Evolutionary conservation across 306 rosid species (phyloP), one percentile per base, ranked within the genome.

Genomic region (Rosa multiflora): DNA sequence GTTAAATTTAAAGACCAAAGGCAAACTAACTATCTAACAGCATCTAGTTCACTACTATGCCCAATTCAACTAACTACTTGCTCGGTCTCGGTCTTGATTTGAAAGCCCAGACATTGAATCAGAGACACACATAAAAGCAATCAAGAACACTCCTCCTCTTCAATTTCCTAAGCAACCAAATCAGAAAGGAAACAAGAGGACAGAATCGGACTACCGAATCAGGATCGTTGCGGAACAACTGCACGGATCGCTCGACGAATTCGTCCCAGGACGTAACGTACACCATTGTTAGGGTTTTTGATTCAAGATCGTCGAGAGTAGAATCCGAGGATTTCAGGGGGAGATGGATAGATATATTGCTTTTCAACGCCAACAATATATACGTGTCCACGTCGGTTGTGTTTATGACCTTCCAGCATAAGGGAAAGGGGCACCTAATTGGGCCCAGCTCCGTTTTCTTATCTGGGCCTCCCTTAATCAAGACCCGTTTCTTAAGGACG

Each of bases 221-320:
- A 55, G 97, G 98, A 86, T 89, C 91, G 67, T 92, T 92, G 42
- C 97, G 97, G 88, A 91, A 93, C 81, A 93, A n/a, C 80, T 91
- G 89, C 20, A 93, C 88, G 76, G 97, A 91, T 81, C 94, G 91
- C 37, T 93, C 96, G 18, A 89, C 89, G 56, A 93, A 93, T 80
- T 93, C 90, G 52, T 93, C 97, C 96, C 97, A 93, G 32, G 86
- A 87, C 26, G 82, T 79, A 35, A 93, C 77, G 63, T 91, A 93
- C 26, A 91, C 97, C 97, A 93, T 93, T 59, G 70, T 61, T 44
- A 26, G 70, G 44, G 32, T 72, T 51, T 47, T 15, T 82, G 14
- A 39, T 14, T 9, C 15, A 44, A 35, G 35, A 37, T 13, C 51
- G 29, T 26, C 1, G 29, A 26, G 29, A 26, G 32, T 37, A 74